phyloP scores from a whole-genome alignment of 2,329 filamentous ascomycete species.

The Chalara sp. region DNA sequence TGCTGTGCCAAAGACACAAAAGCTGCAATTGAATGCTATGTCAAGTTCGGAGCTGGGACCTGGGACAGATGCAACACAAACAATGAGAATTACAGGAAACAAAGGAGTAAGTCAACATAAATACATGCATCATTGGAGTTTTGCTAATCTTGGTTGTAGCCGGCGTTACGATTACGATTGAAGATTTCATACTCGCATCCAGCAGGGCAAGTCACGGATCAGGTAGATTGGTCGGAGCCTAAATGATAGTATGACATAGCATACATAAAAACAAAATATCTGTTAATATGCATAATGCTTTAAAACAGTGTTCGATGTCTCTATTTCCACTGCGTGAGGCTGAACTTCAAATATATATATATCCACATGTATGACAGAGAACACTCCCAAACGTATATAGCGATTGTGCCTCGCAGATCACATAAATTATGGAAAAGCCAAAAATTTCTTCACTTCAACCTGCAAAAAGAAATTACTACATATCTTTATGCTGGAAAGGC shows the following conservation, averaged over 20 bases:
- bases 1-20: conserved; percentile 93
- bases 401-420: too few species aligned
- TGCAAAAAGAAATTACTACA: too few species aligned
- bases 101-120: conserved; percentile 68
- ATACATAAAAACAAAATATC: not conserved
- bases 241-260: conserved; percentile 12
- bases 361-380: too few species aligned
- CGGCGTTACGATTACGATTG: conserved; percentile 73
- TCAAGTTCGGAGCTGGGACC: conserved; percentile 70
- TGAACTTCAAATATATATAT: too few species aligned
- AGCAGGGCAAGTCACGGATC: conserved; percentile 70
- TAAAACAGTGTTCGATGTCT: too few species aligned
- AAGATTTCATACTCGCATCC: conserved; percentile 76
- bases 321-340: too few species aligned
- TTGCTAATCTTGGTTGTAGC: conserved; percentile 40
- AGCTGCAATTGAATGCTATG: conserved; percentile 84
- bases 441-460: too few species aligned
- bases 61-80: conserved; percentile 79
- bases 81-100: conserved; percentile 79
- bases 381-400: too few species aligned
- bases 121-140: conserved; percentile 2
- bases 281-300: not conserved
- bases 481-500: too few species aligned
- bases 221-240: conserved; percentile 95
- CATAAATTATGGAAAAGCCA: too few species aligned